Evolutionary conservation across 352 stramenopile genomes (phyloP).

Genomic region (Elongisporangium prolatum): DNA sequence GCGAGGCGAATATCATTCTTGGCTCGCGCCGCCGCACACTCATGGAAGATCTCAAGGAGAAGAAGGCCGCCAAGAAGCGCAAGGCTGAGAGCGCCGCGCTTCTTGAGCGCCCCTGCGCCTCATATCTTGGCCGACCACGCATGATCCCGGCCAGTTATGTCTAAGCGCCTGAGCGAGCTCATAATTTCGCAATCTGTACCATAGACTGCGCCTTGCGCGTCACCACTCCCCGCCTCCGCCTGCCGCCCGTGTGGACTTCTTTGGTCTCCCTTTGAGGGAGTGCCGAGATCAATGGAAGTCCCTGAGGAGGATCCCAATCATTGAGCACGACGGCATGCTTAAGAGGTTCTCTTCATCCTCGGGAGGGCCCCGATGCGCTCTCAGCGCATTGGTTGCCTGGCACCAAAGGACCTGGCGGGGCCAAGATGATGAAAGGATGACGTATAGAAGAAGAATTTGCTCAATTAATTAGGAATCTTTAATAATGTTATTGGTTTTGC

Average conservation of each 20-base stretch:
- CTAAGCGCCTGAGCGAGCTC: slow-evolving; percentile 11
- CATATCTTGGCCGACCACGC: slow-evolving; percentile 25
- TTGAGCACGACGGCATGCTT: neutral
- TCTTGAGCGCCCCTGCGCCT: slow-evolving; percentile 22
- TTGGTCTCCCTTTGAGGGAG: neutral
- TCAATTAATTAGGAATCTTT: neutral
- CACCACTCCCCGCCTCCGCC: neutral
- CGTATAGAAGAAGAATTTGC: neutral
- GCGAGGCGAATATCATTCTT: slow-evolving; percentile 63
- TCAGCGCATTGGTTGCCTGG: neutral
- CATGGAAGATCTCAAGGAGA: slow-evolving; percentile 29
- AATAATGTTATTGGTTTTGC: slow-evolving; percentile 1
- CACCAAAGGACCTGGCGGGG: neutral
- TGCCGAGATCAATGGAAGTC: neutral
- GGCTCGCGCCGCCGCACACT: slow-evolving; percentile 44
- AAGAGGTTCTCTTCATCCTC: neutral
- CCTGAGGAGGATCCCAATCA: neutral
- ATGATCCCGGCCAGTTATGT: slow-evolving; percentile 51
- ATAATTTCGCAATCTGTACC: neutral
- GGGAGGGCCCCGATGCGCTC: neutral
- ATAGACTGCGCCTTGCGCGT: neutral
- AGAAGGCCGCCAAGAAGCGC: slow-evolving; percentile 34
- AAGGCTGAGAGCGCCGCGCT: slow-evolving; percentile 13
- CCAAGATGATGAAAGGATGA: neutral
- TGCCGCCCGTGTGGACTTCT: neutral